Conservation (phyloP, 2,329 filamentous ascomycete genomes). For the Xylariaceae sp. region DNA sequence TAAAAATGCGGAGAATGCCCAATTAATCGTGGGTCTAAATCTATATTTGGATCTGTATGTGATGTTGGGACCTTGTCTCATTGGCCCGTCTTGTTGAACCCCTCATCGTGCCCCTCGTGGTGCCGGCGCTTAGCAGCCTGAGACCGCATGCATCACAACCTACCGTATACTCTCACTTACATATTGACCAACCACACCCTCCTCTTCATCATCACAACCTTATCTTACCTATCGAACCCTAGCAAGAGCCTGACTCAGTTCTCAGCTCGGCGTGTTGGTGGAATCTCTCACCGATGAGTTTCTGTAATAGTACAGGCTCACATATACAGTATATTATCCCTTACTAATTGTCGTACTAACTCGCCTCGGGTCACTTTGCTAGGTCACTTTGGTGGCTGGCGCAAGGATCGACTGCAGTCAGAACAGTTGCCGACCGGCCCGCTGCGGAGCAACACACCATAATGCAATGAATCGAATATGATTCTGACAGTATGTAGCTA, state of each 20-base stretch:
- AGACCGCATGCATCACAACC: no score
- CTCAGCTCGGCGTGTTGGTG: neutral
- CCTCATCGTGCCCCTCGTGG: constrained; percentile 13
- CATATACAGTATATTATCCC: neutral
- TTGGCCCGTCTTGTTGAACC: constrained; percentile 12
- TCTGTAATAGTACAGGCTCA: neutral
- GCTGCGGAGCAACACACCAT: constrained; percentile 13
- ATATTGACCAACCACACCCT: no score
- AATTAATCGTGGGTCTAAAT: constrained; percentile 2
- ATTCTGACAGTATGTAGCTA: no score
- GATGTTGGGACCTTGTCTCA: constrained; percentile 2
- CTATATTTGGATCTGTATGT: constrained; percentile 18
- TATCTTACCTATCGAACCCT: neutral
- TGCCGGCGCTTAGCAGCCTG: constrained; percentile 23
- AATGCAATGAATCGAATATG: no score
- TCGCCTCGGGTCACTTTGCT: neutral
- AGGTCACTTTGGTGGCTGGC: constrained; percentile 1
- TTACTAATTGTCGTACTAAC: neutral
- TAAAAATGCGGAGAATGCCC: neutral
- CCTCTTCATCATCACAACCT: neutral
- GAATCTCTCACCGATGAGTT: neutral
- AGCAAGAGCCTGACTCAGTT: neutral
- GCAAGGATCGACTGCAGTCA: constrained; percentile 15
- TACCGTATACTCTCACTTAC: no score
- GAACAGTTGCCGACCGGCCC: constrained; percentile 13